Evolutionary conservation across 495 filamentous ascomycete genomes (phyloP).

Genomic region (Acidomyces sp.): DNA sequence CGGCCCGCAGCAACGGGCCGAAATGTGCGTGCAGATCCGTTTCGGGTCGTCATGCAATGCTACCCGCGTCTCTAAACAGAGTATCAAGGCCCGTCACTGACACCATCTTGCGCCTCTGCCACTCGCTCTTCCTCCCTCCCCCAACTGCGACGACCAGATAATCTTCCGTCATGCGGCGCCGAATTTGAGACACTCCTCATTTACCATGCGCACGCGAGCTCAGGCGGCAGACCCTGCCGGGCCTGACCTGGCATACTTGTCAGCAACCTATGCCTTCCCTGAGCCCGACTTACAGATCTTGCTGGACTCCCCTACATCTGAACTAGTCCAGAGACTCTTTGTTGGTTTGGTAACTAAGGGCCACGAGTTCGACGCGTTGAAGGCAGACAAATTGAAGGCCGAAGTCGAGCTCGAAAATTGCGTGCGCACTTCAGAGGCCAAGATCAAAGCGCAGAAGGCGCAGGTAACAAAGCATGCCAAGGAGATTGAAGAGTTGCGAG

Average conservation of each 20-base stretch:
- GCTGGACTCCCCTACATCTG: constrained; percentile 59
- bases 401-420: constrained; percentile 90
- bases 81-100: too few relatives aligned
- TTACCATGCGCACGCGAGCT: constrained; percentile 15
- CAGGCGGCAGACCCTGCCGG: constrained; percentile 27
- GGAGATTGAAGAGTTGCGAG: constrained; percentile 51
- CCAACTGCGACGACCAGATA: too few relatives aligned
- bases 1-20: too few relatives aligned
- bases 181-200: too few relatives aligned
- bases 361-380: constrained; percentile 62
- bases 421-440: constrained; percentile 65
- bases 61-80: too few relatives aligned
- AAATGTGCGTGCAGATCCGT: too few relatives aligned
- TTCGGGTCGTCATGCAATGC: too few relatives aligned
- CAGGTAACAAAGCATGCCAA: constrained; percentile 62
- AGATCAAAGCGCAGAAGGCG: constrained; percentile 63
- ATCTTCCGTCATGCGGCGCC: too few relatives aligned
- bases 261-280: constrained; percentile 59
- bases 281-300: constrained; percentile 51
- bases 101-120: too few relatives aligned
- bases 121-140: too few relatives aligned
- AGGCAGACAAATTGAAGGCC: constrained; percentile 67
- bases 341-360: constrained; percentile 55
- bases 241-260: constrained; percentile 62
- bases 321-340: constrained; percentile 60